phyloP scores from a whole-genome alignment of 179 eudicot genomes.

The Vitellaria paradoxa region DNA sequence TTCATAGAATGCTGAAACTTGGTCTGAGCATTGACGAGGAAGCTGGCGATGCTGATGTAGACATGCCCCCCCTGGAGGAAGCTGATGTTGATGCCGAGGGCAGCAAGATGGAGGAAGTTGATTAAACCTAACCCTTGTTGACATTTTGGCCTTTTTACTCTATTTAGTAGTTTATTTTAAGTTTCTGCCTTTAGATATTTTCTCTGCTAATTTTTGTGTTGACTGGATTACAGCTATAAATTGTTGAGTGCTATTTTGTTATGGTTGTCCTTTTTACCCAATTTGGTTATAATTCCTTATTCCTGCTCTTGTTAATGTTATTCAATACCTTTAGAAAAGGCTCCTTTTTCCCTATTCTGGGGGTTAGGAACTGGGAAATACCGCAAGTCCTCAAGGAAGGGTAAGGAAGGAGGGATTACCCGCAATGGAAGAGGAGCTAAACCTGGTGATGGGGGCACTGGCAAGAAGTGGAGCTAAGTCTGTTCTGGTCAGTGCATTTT shows the following conservation, averaged over 20 bases:
- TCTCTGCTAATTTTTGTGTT: neutral
- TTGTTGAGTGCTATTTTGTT: neutral
- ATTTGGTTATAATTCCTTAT: neutral
- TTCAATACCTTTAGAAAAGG: too few species aligned
- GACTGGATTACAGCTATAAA: neutral
- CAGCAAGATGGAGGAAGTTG: conserved; percentile 87
- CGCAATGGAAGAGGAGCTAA: too few species aligned
- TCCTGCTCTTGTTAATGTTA: too few species aligned
- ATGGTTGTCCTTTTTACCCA: neutral
- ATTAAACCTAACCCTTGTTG: conserved; percentile 23
- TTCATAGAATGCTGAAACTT: conserved; percentile 86
- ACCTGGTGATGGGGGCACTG: too few species aligned
- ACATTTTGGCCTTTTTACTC: neutral
- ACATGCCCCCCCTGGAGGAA: conserved; percentile 72
- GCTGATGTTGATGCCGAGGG: conserved; percentile 58
- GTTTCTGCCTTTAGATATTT: neutral
- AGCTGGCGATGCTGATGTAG: conserved; percentile 55
- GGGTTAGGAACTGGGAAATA: too few species aligned
- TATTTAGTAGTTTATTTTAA: neutral
- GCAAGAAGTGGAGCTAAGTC: too few species aligned
- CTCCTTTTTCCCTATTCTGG: too few species aligned
- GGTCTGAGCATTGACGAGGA: conserved; percentile 84
- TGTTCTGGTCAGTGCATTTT: too few species aligned
- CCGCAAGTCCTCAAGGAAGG: too few species aligned
- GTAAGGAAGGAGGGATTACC: too few species aligned